Evolutionary conservation across 345 rosid genomes (phyloP), one percentile per base, ranked within the genome.

Genomic region (Salix viminalis): DNA sequence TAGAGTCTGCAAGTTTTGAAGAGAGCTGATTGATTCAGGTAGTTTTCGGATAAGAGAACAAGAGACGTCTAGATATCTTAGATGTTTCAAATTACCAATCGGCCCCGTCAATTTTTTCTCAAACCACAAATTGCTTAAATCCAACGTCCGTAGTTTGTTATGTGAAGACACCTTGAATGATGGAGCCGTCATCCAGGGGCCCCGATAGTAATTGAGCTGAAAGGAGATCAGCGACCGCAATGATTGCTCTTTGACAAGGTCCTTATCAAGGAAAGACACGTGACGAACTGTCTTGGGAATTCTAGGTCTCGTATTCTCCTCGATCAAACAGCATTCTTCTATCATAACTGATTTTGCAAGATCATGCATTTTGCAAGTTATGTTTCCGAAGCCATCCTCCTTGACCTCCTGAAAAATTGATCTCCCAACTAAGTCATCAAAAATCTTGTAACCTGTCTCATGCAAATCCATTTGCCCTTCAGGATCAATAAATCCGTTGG

Each of bases 281-380:
- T 56, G 75, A 14, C 65, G 72, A 48, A 67, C 19, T 15, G 2
- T 39, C 12, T 72, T 1, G 1, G 67, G 21, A 60, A 72, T 24
- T 24, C 26, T 30, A 0, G n/a, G 37, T 5, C 7, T 2, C 10
- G 11, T 50, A 15, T 60, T 13, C 1, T 16, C 2, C 12, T 65
- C 64, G 26, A 46, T 32, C 15, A 61, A 9, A 36, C 7, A 30
- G 6, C 74, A 77, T 26, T 79, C 86, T 11, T 39, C 5, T 9
- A 14, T 37, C 60, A 26, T 70, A 30, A 80, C 21, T 6, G 67
- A 67, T 32, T 34, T 19, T 46, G 80, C 84, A 34, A 81, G 68
- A 21, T 78, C 84, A 46, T 78, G 86, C 76, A 84, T 75, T 60
- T 78, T 66, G 70, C 83, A 75, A 4, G 26, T 42, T 1, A 13